Percentiles rank a stretch among this genome's conserved stretches.
These are phyloP conservation scores for Penicillium flavigenum DNA, from an alignment of 495 filamentous ascomycete species.

Conservation along the genomic window DNA sequence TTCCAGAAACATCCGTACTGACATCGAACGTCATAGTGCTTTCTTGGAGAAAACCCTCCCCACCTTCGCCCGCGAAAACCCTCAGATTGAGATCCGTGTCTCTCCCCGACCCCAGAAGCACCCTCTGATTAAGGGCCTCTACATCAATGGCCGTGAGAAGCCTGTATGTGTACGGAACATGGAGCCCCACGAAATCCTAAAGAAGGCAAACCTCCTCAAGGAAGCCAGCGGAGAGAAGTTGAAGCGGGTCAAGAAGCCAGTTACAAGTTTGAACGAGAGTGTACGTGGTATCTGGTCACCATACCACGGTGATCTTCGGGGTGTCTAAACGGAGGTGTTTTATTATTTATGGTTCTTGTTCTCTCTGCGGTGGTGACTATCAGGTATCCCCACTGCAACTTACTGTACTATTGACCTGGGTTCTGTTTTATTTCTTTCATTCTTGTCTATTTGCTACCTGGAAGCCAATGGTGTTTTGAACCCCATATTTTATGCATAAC, in stretches of 20 bases:
- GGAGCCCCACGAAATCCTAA: slow-evolving; percentile 70
- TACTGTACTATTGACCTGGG: slow-evolving; percentile 39
- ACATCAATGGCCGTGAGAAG: slow-evolving; percentile 87
- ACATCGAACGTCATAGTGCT: slow-evolving; percentile 46
- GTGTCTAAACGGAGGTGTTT: slow-evolving; percentile 36
- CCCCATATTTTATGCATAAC: slow-evolving; percentile 17
- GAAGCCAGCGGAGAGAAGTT: slow-evolving; percentile 86
- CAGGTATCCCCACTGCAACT: slow-evolving; percentile 16
- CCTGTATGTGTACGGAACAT: slow-evolving; percentile 86
- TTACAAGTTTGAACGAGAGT: slow-evolving; percentile 83
- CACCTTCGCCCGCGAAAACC: slow-evolving; percentile 73
- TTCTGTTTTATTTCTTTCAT: slow-evolving; percentile 18
- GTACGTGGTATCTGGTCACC: slow-evolving; percentile 95
- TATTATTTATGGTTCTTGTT: slow-evolving; percentile 24
- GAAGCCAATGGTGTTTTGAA: slow-evolving; percentile 5
- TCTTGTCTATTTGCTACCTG: slow-evolving; percentile 16
- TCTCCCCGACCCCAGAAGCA: slow-evolving; percentile 85
- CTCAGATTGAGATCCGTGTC: slow-evolving; percentile 86
- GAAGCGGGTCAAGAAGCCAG: slow-evolving; percentile 74
- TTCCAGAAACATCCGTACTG: background rate
- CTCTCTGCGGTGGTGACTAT: slow-evolving; percentile 19
- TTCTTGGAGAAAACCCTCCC: slow-evolving; percentile 78
- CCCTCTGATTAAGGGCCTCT: slow-evolving; percentile 81
- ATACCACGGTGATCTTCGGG: slow-evolving; percentile 68
- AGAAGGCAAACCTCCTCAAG: slow-evolving; percentile 77